Evolutionary conservation across 176 grass and related monocot species (phyloP).

Genomic region (Triticum timopheevii): DNA sequence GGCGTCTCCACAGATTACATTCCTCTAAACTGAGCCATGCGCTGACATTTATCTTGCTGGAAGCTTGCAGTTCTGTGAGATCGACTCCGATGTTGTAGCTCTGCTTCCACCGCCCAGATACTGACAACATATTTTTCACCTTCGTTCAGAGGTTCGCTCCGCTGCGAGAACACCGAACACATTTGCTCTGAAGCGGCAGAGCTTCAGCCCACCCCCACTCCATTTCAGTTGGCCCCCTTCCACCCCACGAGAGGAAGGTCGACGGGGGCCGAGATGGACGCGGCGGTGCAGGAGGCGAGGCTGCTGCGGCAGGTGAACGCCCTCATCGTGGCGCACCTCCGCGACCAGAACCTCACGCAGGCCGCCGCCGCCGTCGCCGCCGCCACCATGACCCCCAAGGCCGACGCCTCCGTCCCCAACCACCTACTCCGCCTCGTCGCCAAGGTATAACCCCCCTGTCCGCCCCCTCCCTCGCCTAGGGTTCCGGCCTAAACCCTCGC

Average conservation of each 20-base stretch:
- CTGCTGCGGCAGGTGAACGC: slow-evolving; percentile 81
- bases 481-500: slow-evolving; percentile 22
- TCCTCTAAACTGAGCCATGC: too few relatives aligned
- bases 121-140: too few relatives aligned
- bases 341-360: slow-evolving; percentile 74
- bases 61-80: too few relatives aligned
- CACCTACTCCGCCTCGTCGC: slow-evolving; percentile 78
- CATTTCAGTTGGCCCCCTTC: background rate
- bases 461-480: background rate
- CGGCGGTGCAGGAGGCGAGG: slow-evolving; percentile 83
- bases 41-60: too few relatives aligned
- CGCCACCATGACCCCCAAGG: slow-evolving; percentile 82
- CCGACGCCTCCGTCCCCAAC: slow-evolving; percentile 36
- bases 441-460: slow-evolving; percentile 44
- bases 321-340: slow-evolving; percentile 83
- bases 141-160: too few relatives aligned
- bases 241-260: background rate
- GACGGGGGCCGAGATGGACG: slow-evolving; percentile 40
- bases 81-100: too few relatives aligned
- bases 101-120: too few relatives aligned
- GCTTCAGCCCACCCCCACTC: background rate
- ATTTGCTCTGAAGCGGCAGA: background rate
- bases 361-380: slow-evolving; percentile 70
- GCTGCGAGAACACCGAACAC: too few relatives aligned
- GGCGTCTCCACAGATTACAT: too few relatives aligned